These are phyloP conservation scores for Lachnellula arida DNA, from an alignment of 2,329 filamentous ascomycete species.

Conservation along the genomic window DNA sequence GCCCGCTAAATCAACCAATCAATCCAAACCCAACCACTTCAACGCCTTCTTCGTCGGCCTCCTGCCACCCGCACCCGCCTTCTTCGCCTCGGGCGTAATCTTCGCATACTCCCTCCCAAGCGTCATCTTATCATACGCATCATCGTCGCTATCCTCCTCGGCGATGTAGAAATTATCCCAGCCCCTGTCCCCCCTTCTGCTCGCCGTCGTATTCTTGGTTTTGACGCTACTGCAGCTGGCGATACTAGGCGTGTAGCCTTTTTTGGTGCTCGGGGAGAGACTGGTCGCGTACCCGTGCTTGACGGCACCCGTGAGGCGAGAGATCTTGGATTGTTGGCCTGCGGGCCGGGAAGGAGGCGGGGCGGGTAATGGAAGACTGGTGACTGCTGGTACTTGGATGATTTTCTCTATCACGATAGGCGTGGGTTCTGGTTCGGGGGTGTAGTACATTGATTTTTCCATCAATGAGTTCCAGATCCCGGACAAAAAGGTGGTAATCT, in stretches of 20 bases:
- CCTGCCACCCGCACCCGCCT: background rate
- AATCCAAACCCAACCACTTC: slow-evolving; percentile 34
- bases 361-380: background rate
- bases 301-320: slow-evolving; percentile 5
- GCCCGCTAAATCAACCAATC: background rate
- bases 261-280: slow-evolving; percentile 3
- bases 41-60: slow-evolving; percentile 31
- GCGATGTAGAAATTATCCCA: slow-evolving; percentile 31
- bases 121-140: slow-evolving; percentile 32
- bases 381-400: slow-evolving; percentile 5
- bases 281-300: slow-evolving; percentile 9
- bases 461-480: slow-evolving; percentile 47
- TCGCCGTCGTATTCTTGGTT: slow-evolving; percentile 11
- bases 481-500: slow-evolving; percentile 50
- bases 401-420: slow-evolving; percentile 15
- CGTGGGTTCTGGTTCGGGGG: slow-evolving; percentile 33
- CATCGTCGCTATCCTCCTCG: slow-evolving; percentile 32
- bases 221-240: slow-evolving; percentile 4
- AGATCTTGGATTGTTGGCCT: slow-evolving; percentile 11
- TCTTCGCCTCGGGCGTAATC: slow-evolving; percentile 13
- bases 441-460: slow-evolving; percentile 43
- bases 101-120: slow-evolving; percentile 20
- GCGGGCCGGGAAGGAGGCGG: slow-evolving; percentile 2
- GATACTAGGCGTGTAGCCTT: slow-evolving; percentile 11
- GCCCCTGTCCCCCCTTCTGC: slow-evolving; percentile 1